Conservation (phyloP, 2,329 filamentous ascomycete genomes). For the Epichloe amarillans region DNA sequence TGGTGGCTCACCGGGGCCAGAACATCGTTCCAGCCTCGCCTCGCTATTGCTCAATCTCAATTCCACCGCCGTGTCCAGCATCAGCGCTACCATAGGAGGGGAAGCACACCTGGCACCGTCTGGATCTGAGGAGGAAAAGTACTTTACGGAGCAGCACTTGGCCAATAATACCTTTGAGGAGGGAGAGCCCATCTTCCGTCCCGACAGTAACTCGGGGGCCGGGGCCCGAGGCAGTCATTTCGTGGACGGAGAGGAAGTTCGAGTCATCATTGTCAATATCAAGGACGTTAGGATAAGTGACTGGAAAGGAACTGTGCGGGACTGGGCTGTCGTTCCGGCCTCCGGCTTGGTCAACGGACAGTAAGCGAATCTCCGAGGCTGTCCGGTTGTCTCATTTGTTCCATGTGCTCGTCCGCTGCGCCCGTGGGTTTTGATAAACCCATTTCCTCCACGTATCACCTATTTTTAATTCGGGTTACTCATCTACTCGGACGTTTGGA, state of each 20-base stretch:
- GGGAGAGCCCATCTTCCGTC: constrained; percentile 19
- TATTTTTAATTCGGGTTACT: no score
- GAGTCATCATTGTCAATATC: constrained; percentile 77
- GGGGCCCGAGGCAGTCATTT: constrained; percentile 51
- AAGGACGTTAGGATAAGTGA: constrained; percentile 79
- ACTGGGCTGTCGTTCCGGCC: constrained; percentile 46
- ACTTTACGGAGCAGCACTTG: constrained; percentile 70
- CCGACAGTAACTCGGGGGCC: constrained; percentile 23
- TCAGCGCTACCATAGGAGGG: constrained; percentile 89
- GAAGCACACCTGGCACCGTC: constrained; percentile 57
- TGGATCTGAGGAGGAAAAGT: constrained; percentile 71
- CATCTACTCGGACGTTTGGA: no score
- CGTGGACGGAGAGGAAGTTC: constrained; percentile 69
- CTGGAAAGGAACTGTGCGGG: constrained; percentile 86
- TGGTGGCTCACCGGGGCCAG: constrained; percentile 49
- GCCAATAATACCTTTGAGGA: constrained; percentile 84
- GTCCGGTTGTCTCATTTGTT: neutral
- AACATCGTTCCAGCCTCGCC: constrained; percentile 61
- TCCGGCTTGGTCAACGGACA: constrained; percentile 28
- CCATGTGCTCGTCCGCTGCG: neutral
- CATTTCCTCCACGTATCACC: no score
- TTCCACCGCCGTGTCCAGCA: constrained; percentile 72
- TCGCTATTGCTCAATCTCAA: constrained; percentile 82
- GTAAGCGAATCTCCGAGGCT: neutral
- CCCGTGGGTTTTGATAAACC: no score